phyloP scores from a whole-genome alignment of 306 rosid species.

The Vigna radiata region DNA sequence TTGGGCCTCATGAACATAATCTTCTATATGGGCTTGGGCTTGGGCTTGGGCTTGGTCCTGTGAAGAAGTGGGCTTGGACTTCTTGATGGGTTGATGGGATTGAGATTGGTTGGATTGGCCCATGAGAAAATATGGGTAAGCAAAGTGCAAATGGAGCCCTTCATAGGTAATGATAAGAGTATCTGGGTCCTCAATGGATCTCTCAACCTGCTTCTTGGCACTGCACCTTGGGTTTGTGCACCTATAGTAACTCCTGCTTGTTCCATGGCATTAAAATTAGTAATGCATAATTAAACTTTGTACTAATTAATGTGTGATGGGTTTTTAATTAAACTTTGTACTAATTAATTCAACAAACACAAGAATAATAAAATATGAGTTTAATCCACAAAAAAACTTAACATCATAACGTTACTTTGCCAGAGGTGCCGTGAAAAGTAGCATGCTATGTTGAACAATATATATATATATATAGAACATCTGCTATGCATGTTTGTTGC shows the following conservation, averaged over 20 bases:
- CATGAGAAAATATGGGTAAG: conserved; percentile 68
- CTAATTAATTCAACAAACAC: too few relatives aligned
- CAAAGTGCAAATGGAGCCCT: conserved; percentile 90
- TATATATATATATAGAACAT: neutral
- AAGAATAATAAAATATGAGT: too few relatives aligned
- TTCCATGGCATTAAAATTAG: conserved; percentile 28
- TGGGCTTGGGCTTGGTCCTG: conserved; percentile 16
- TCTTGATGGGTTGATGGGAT: conserved; percentile 56
- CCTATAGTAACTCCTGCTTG: conserved; percentile 82
- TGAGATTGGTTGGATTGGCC: conserved; percentile 48
- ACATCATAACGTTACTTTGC: neutral
- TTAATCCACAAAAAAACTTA: too few relatives aligned
- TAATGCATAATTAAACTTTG: neutral
- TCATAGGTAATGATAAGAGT: conserved; percentile 84
- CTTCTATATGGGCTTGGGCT: conserved; percentile 25
- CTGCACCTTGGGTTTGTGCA: conserved; percentile 90
- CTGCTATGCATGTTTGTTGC: neutral
- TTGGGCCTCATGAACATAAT: conserved; percentile 29
- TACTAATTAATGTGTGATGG: too few relatives aligned
- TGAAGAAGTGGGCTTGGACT: conserved; percentile 53
- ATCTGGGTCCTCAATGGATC: conserved; percentile 79
- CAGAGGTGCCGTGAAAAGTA: neutral
- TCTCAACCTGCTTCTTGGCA: conserved; percentile 95
- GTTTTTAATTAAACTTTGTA: neutral
- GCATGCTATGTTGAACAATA: neutral